These are phyloP conservation scores for Pinus albicaulis DNA, from an alignment of 75 land plant species.

Conservation along the genomic window DNA sequence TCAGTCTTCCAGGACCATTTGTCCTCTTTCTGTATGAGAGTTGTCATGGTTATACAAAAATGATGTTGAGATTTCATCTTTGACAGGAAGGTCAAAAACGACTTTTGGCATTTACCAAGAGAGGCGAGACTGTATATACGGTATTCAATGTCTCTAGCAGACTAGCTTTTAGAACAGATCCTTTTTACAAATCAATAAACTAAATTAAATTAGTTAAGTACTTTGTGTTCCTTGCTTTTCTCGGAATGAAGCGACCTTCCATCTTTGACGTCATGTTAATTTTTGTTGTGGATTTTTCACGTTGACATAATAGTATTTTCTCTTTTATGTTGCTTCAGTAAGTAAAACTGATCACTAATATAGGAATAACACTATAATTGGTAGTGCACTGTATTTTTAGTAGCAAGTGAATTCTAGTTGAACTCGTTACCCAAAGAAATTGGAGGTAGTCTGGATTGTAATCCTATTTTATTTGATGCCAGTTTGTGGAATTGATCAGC, in stretches of 20 bases:
- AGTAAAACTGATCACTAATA: not conserved
- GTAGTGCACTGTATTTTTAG: not conserved
- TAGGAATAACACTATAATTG: not conserved
- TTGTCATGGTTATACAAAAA: not conserved
- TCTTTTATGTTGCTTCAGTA: not conserved
- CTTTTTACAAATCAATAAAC: not conserved
- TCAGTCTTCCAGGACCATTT: not conserved
- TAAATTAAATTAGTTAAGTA: not conserved
- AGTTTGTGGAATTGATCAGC: not conserved
- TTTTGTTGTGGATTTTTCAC: not conserved
- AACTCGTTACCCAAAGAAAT: not conserved
- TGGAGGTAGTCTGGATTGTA: not conserved
- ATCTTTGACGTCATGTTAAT: not conserved
- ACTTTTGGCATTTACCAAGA: slow-evolving; percentile 86
- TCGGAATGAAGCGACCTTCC: not conserved
- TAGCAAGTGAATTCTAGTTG: not conserved
- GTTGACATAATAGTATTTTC: not conserved
- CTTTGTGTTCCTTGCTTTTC: not conserved
- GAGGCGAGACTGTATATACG: slow-evolving; percentile 65
- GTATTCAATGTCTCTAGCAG: slow-evolving; percentile 25
- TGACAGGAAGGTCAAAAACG: slow-evolving; percentile 88
- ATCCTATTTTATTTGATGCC: not conserved
- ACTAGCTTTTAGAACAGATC: not conserved
- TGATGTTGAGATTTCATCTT: slow-evolving; percentile 2
- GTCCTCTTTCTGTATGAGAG: not conserved